These are phyloP conservation scores for Rubus idaeus DNA, from an alignment of 306 rosid genomes.

Conservation along the genomic window DNA sequence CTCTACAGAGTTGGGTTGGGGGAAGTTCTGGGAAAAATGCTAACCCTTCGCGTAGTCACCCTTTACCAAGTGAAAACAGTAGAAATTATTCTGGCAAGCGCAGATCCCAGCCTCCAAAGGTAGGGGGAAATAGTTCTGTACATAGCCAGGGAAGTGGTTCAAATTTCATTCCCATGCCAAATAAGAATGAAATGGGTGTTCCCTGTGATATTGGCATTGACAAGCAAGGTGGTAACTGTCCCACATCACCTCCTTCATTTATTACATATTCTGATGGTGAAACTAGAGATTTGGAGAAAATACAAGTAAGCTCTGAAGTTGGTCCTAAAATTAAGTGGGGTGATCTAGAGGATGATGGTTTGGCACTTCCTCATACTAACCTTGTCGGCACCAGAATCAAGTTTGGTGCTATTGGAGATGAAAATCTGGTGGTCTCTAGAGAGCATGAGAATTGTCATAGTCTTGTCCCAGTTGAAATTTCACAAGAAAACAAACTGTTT, in stretches of 20 bases:
- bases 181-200: constrained; percentile 35
- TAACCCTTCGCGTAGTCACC: constrained; percentile 36
- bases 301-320: constrained; percentile 34
- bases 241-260: constrained; percentile 34
- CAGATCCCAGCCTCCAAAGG: constrained; percentile 46
- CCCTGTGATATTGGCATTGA: constrained; percentile 29
- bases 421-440: constrained; percentile 47
- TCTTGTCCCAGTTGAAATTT: constrained; percentile 23
- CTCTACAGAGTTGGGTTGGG: constrained; percentile 87
- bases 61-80: constrained; percentile 34
- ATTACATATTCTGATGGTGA: constrained; percentile 38
- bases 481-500: constrained; percentile 40
- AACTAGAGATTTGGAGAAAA: constrained; percentile 41
- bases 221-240: constrained; percentile 38
- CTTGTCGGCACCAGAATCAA: constrained; percentile 66
- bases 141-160: constrained; percentile 35
- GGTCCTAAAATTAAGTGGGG: constrained; percentile 62
- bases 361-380: constrained; percentile 49
- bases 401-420: constrained; percentile 88
- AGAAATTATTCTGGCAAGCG: constrained; percentile 41
- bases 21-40: constrained; percentile 63
- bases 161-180: constrained; percentile 38
- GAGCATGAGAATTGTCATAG: constrained; percentile 45
- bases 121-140: constrained; percentile 40
- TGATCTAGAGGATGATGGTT: constrained; percentile 56